Percentiles rank a stretch among this genome's conserved stretches.
phyloP scores from a whole-genome alignment of 2,329 filamentous ascomycete species.

The Phialophora verrucosa region DNA sequence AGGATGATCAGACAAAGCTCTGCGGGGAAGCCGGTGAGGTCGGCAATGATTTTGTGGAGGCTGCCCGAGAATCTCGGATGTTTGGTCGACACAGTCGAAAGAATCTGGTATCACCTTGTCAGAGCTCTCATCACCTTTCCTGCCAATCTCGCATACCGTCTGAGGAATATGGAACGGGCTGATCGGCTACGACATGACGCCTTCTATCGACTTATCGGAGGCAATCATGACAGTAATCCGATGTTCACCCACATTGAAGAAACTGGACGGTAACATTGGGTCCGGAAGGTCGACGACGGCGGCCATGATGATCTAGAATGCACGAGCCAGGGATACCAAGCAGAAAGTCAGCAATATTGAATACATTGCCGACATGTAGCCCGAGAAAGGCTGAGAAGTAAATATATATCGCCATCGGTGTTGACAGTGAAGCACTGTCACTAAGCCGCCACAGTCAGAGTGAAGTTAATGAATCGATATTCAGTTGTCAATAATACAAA shows the following conservation, averaged over 20 bases:
- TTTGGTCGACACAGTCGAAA: not conserved
- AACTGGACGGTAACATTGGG: not conserved
- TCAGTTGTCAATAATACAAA: not conserved
- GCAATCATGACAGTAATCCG: not conserved
- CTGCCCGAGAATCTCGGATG: not conserved
- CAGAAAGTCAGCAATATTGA: not conserved
- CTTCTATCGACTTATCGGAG: not conserved
- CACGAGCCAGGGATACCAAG: not conserved
- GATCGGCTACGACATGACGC: not conserved
- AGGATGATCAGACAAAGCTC: constrained; percentile 6
- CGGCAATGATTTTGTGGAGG: not conserved
- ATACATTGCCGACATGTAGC: not conserved
- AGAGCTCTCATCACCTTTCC: not conserved
- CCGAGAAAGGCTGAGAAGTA: not conserved
- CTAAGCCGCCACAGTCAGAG: not conserved
- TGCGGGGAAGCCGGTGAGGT: not conserved
- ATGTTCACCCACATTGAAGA: not conserved
- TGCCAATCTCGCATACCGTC: not conserved
- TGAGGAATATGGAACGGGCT: constrained; percentile 8
- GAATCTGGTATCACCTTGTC: constrained; percentile 1
- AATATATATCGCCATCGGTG: not conserved
- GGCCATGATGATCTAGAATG: not conserved
- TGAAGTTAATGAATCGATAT: not conserved
- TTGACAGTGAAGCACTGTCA: not conserved
- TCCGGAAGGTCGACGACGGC: not conserved